These are phyloP conservation scores for Pythium dissotocum DNA, from an alignment of 352 stramenopile species.

Conservation along the genomic window DNA sequence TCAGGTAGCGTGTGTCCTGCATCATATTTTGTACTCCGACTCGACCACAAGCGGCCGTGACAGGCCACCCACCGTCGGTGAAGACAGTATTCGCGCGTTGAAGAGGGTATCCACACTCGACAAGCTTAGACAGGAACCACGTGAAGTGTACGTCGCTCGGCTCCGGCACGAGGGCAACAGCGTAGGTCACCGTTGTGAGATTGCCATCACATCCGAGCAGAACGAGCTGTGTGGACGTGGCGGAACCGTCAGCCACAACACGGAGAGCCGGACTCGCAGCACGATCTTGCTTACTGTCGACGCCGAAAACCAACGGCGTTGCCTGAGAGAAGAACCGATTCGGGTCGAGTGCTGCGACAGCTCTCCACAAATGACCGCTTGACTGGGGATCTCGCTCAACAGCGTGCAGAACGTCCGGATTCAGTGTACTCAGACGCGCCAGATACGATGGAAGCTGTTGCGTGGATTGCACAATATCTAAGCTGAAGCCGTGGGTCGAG, in stretches of 20 bases:
- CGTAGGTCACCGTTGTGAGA: constrained; percentile 39
- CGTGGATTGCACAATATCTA: constrained; percentile 21
- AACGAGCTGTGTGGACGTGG: constrained; percentile 31
- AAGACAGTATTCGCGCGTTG: constrained; percentile 40
- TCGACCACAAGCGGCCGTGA: constrained; percentile 25
- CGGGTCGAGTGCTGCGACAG: constrained; percentile 44
- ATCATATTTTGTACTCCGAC: constrained; percentile 38
- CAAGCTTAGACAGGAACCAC: constrained; percentile 51
- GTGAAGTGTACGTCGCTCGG: constrained; percentile 30
- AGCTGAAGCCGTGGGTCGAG: constrained; percentile 5
- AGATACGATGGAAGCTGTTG: constrained; percentile 49
- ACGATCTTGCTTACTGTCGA: constrained; percentile 40
- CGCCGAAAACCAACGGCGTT: constrained; percentile 35
- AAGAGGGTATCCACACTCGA: constrained; percentile 47
- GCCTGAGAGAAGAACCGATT: constrained; percentile 39
- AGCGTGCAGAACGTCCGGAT: constrained; percentile 34
- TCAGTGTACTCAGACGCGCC: constrained; percentile 35
- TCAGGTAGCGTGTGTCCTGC: constrained; percentile 39
- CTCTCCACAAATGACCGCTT: constrained; percentile 30
- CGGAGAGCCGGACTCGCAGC: constrained; percentile 9
- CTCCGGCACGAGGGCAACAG: constrained; percentile 41
- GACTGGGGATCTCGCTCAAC: constrained; percentile 34
- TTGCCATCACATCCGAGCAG: constrained; percentile 42
- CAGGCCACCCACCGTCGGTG: constrained; percentile 30
- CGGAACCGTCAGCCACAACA: background rate